Base-by-base conservation (phyloP, 768 basidiomycete species). In the Lactifluus piperatus region DNA sequence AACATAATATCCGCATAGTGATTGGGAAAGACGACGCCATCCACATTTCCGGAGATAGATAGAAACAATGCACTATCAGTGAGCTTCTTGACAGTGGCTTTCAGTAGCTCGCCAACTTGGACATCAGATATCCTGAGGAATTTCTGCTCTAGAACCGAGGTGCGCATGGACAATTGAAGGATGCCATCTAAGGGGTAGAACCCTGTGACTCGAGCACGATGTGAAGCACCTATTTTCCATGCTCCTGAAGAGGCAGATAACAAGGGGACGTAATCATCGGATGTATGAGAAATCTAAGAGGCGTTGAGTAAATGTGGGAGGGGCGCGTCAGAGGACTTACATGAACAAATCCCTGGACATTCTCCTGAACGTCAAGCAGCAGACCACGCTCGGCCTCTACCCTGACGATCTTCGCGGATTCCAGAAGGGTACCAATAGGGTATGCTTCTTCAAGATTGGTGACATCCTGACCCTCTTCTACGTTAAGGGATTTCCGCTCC, bases 1-100 rank as follows among this genome's bases (percentile, higher is more conserved):
- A 98, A 78, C n/a, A 75, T 70, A 67, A 98, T 94, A 70, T 99
- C 97, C 11, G 97, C 93, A 69, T 90, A 97, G 69, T 98, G 97
- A 61, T 84, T 81, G 0, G 94, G 94, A 89, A 91, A 97, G 22
- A 97, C 78, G 27, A 97, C 86, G 29, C 91, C 97, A 67, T 97
- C 92, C 32, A 97, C 84, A 60, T 81, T 90, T 5, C 91, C 92
- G 5, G 87, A 83, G 56, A 98, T 76, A 29, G 89, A 84, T 43
- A 98, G 83, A 67, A 97, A 95, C 37, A 99, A 73, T 0, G 82
- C 87, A 34, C 81, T 78, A 57, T 90, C 86, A 3, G 86, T 86
- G 50, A 99, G 77, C 61, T 81, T 85, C 74, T 91, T 94, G 62
- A 99, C 82, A 0, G 85, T 91, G 6, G 90, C 93, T 72, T 88